Conservation (phyloP, 208 protist species). For the Crithidia thermophila region DNA sequence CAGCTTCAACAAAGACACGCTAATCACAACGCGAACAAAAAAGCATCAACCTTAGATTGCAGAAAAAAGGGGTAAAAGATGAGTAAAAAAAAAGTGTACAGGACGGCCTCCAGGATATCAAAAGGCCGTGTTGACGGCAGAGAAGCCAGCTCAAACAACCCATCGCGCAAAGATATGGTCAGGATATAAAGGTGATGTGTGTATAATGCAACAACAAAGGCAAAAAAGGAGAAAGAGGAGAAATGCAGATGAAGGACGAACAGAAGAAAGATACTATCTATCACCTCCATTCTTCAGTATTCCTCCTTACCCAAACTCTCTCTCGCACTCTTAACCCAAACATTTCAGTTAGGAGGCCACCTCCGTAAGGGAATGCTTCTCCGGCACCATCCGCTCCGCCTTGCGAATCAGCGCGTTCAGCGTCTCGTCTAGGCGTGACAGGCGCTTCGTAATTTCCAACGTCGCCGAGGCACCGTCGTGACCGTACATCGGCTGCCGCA, state of each 20-base stretch:
- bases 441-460: slow-evolving; percentile 22
- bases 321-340: too few species aligned
- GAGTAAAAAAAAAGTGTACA: too few species aligned
- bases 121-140: too few species aligned
- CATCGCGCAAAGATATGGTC: too few species aligned
- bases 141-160: too few species aligned
- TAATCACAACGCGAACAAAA: too few species aligned
- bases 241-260: neutral
- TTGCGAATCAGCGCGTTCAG: slow-evolving; percentile 40
- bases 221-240: neutral
- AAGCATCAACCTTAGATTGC: neutral
- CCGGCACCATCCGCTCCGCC: slow-evolving; percentile 27
- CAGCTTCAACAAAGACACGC: too few species aligned
- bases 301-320: too few species aligned
- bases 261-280: neutral
- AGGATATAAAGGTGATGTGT: too few species aligned
- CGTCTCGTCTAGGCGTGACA: slow-evolving; percentile 26
- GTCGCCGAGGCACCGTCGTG: neutral
- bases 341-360: slow-evolving; percentile 25
- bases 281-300: neutral
- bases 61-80: too few species aligned
- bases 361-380: slow-evolving; percentile 18
- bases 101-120: too few species aligned
- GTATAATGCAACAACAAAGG: too few species aligned
- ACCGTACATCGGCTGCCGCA: slow-evolving; percentile 6